phyloP scores from a whole-genome alignment of 371 early-diverging fungal genomes.

The Mortierella sp. region DNA sequence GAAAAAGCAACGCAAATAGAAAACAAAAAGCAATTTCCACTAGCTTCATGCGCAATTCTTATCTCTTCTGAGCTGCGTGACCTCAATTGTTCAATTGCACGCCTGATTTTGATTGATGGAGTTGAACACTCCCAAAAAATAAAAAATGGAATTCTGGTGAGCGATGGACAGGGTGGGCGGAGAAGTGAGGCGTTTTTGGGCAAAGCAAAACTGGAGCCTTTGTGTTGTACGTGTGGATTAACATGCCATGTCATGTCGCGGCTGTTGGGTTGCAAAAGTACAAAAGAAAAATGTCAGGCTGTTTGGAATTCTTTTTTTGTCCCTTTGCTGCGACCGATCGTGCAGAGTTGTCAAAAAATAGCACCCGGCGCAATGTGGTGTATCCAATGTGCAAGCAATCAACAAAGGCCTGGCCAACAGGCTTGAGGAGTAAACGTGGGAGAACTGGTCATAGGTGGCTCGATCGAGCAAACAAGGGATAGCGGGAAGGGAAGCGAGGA shows the following conservation, averaged over 20 bases:
- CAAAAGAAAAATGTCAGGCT: background rate
- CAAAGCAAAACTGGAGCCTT: background rate
- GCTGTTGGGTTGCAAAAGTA: background rate
- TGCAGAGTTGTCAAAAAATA: conserved; percentile 17
- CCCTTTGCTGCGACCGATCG: background rate
- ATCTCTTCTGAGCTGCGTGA: background rate
- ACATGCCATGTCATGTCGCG: background rate
- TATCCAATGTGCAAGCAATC: background rate
- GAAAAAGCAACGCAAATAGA: no score
- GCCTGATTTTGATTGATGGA: background rate
- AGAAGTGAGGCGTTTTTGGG: background rate
- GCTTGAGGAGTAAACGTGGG: background rate
- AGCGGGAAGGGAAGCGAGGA: background rate
- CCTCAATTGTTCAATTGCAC: background rate
- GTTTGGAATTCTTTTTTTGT: background rate
- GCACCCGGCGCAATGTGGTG: background rate
- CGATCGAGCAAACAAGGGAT: background rate
- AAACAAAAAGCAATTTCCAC: no score
- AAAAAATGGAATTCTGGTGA: background rate
- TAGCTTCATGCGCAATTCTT: background rate
- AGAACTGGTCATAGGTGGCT: background rate
- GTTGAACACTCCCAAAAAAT: background rate
- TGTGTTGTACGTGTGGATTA: background rate
- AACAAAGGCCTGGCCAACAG: background rate
- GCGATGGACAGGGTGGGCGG: background rate